Base-by-base conservation (phyloP, 2,329 filamentous ascomycete genomes). In the Colletotrichum echinochloae region DNA sequence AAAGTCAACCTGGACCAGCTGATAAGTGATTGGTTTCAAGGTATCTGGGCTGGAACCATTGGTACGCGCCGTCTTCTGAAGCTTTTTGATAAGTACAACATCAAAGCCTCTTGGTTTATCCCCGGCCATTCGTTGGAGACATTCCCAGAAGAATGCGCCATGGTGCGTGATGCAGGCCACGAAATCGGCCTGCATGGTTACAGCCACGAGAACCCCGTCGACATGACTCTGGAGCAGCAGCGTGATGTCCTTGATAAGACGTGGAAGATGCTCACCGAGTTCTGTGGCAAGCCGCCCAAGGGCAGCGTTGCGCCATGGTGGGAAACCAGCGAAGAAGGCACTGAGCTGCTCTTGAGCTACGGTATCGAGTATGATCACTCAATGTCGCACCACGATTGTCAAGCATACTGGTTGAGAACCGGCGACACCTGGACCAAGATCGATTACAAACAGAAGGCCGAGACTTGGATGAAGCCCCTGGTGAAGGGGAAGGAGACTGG, bases 181-280 rank as follows among this genome's bases (percentile, higher is more conserved):
- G 82, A 85, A 72, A 84, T 85, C 18, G 83, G 86, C 14, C 83
- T 88, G 33, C 92, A 94, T 73, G 92, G 90, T 3, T 94, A 94
- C 80, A 89, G 86, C 1, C 91, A 94, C 75, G 92, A 94, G 77
- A 94, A 94, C 51, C 91, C 92, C 0, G 84, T 83, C 0, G 88
- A 90, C 68, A 93, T 94, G 91, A 91, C 86, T 0, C 77, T 92
- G 1, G 91, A 94, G 77, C 92, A 95, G 80, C 92, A 95, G 78
- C 86, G 86, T 11, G 91, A 92, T 67, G 90, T 95, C n/a, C 85
- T 95, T 5, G 90, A 92, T 75, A 92, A 93, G 79, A 93, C 91
- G 33, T 93, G 90, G 77, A 86, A 87, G 51, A 84, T 94, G 79
- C 85, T 94, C 39, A 93, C 89, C 0, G 88, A 91, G 0, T 92